A percentile compares a stretch with the other conserved stretches of the same genome.
Evolutionary conservation across 345 rosid species (phyloP).

Genomic region (Alliaria petiolata): DNA sequence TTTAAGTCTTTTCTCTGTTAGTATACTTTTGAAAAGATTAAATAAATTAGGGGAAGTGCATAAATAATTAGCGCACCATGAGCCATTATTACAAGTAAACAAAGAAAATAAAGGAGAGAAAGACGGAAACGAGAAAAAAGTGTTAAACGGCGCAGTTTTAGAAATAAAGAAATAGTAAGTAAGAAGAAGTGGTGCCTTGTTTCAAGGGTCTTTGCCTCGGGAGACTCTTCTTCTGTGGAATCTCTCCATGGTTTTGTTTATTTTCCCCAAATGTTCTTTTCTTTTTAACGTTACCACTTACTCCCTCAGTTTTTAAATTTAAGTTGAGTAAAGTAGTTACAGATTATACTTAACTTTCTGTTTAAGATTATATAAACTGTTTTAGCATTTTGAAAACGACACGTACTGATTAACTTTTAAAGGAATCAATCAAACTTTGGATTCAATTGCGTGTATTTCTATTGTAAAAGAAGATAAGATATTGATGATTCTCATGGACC

Average conservation of each 20-base stretch:
- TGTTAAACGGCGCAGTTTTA: conserved; percentile 31
- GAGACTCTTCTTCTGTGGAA: conserved; percentile 31
- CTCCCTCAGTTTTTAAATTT: neutral
- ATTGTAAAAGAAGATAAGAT: no score
- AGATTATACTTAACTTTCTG: conserved; percentile 29
- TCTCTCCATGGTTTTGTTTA: conserved; percentile 36
- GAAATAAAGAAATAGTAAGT: conserved; percentile 14
- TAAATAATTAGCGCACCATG: conserved; percentile 28
- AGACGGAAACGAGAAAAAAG: neutral
- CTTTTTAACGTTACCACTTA: conserved; percentile 13
- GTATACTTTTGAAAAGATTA: conserved; percentile 2
- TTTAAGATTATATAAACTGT: conserved; percentile 19
- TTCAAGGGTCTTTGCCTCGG: conserved; percentile 42
- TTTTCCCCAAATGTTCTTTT: conserved; percentile 37
- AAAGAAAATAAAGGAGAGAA: conserved; percentile 21
- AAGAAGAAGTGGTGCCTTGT: conserved; percentile 35
- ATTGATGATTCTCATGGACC: no score
- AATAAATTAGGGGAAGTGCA: neutral
- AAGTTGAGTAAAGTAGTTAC: neutral
- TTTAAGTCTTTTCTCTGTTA: neutral
- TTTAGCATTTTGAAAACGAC: conserved; percentile 5
- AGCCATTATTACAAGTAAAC: conserved; percentile 26
- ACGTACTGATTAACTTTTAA: conserved; percentile 7
- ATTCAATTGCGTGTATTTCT: neutral
- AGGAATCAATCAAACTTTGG: conserved; percentile 15